phyloP scores from a whole-genome alignment of 1,284 basidiomycete genomes.

The Trichosporon sp. region DNA sequence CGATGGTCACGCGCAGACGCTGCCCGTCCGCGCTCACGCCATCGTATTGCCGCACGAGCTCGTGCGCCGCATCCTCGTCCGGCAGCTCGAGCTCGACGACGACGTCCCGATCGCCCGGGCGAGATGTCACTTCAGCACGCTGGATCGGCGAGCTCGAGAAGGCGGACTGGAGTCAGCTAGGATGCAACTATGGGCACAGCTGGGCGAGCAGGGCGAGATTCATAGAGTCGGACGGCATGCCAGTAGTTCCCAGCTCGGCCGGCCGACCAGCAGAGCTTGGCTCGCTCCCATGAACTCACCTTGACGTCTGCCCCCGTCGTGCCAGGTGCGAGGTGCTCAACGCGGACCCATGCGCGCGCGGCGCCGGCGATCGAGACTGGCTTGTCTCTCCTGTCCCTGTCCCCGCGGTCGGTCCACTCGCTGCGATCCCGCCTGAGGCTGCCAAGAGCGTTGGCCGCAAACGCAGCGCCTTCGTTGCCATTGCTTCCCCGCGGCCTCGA shows the following conservation, averaged over 20 bases:
- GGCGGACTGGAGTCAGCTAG: slow-evolving; percentile 57
- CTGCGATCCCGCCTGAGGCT: neutral
- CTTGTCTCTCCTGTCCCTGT: neutral
- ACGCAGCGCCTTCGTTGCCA: neutral
- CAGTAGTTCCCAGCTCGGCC: no score
- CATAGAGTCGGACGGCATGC: no score
- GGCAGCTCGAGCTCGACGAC: slow-evolving; percentile 71
- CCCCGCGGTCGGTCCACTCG: neutral
- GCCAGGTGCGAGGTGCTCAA: slow-evolving; percentile 66
- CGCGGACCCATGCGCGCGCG: slow-evolving; percentile 64
- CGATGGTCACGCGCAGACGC: slow-evolving; percentile 60
- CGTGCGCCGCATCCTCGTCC: slow-evolving; percentile 59
- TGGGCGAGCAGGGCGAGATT: no score
- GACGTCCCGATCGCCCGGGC: slow-evolving; percentile 50
- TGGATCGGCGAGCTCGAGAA: slow-evolving; percentile 72
- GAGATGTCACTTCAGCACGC: slow-evolving; percentile 51
- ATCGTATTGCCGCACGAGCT: slow-evolving; percentile 69
- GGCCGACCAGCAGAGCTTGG: no score
- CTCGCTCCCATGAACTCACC: no score
- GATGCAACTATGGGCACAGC: no score
- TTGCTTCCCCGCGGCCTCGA: slow-evolving; percentile 6
- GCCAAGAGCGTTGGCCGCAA: slow-evolving; percentile 1
- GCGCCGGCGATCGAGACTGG: slow-evolving; percentile 64
- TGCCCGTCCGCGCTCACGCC: slow-evolving; percentile 76
- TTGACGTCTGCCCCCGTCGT: slow-evolving; percentile 78